Evolutionary conservation across 176 grass and related monocot species (phyloP).

Genomic region (Alloteropsis semialata): DNA sequence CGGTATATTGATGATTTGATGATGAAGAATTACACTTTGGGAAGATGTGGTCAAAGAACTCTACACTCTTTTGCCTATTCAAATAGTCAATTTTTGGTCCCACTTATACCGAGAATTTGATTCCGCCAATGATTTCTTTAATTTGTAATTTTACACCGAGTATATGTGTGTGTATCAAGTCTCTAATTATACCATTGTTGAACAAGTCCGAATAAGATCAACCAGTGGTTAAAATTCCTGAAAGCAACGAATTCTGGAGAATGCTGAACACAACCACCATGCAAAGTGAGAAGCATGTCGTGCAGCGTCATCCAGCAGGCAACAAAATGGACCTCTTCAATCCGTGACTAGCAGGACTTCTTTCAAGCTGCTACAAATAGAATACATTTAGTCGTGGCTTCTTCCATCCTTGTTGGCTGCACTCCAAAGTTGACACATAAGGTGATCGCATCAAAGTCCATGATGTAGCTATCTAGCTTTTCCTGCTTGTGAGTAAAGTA

Average conservation of each 20-base stretch:
- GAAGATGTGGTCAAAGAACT: background rate
- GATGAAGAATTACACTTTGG: too few relatives aligned
- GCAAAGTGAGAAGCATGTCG: background rate
- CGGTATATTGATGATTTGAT: background rate
- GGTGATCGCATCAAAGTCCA: background rate
- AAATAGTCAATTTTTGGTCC: background rate
- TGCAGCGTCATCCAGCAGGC: background rate
- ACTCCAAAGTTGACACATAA: slow-evolving; percentile 33
- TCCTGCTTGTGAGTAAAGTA: background rate
- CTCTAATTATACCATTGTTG: too few relatives aligned
- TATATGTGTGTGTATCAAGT: too few relatives aligned
- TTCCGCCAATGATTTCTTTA: too few relatives aligned
- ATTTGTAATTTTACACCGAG: too few relatives aligned
- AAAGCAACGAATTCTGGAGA: background rate
- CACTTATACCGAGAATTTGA: too few relatives aligned
- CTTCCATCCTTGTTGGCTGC: slow-evolving; percentile 1
- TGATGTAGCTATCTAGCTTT: background rate
- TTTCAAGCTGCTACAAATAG: background rate
- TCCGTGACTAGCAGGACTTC: background rate
- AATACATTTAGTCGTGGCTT: background rate
- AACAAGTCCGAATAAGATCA: background rate
- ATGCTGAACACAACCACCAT: background rate
- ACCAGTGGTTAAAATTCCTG: background rate
- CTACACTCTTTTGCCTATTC: background rate
- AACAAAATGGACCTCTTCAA: slow-evolving; percentile 29